Evolutionary conservation across 805 yeast genomes (phyloP).

Genomic region (Nakazawaea pomicola): DNA sequence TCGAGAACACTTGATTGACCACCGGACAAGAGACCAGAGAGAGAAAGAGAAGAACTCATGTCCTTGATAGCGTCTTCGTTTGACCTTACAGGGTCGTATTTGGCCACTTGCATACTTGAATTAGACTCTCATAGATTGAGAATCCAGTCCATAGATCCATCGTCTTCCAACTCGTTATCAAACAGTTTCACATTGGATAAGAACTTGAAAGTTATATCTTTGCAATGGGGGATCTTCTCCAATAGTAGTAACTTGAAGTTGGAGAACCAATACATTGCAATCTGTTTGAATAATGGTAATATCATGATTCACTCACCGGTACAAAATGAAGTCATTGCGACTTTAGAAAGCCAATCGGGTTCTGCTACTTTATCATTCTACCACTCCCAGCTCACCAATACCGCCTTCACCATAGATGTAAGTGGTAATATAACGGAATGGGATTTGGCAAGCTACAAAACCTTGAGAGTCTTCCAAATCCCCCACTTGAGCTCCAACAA

Average conservation of each 20-base stretch:
- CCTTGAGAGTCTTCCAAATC: constrained; percentile 34
- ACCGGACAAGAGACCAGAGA: background rate
- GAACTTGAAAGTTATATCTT: constrained; percentile 39
- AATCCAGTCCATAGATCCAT: constrained; percentile 47
- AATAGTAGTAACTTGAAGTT: constrained; percentile 15
- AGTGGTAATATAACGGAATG: constrained; percentile 58
- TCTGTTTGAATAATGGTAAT: constrained; percentile 64
- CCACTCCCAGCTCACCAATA: constrained; percentile 33
- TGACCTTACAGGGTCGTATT: constrained; percentile 57
- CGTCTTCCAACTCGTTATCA: constrained; percentile 29
- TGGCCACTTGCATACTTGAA: constrained; percentile 62
- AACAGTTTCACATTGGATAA: constrained; percentile 48
- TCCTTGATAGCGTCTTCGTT: constrained; percentile 39
- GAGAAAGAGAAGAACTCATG: background rate
- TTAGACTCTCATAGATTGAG: constrained; percentile 67
- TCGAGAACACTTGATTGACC: background rate
- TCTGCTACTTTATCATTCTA: constrained; percentile 47
- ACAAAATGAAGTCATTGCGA: constrained; percentile 50
- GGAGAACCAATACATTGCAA: constrained; percentile 45
- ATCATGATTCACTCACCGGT: constrained; percentile 65
- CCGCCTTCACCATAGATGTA: constrained; percentile 57
- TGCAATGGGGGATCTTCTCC: constrained; percentile 45
- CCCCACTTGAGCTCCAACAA: constrained; percentile 15
- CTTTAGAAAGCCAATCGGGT: constrained; percentile 36
- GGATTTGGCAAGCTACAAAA: constrained; percentile 43